A percentile compares a stretch with the other conserved stretches of the same genome.
These are phyloP conservation scores for Solanum microdontum DNA, from an alignment of 257 asterid genomes.

Conservation along the genomic window DNA sequence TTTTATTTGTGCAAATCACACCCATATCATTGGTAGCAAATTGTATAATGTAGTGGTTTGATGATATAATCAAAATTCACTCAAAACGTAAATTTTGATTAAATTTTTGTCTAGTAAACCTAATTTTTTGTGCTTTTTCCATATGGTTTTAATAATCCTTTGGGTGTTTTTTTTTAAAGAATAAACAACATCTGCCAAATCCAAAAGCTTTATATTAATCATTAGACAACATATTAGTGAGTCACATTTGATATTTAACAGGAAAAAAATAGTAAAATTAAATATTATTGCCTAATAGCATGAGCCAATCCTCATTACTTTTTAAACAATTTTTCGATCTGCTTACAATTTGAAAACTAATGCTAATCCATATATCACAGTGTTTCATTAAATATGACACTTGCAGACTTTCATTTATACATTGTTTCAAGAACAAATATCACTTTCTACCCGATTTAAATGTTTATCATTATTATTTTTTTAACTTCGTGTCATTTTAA, in stretches of 20 bases:
- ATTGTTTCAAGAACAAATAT: neutral
- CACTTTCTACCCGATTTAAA: neutral
- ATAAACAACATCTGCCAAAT: neutral
- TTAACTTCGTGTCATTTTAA: too few species aligned
- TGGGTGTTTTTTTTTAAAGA: neutral
- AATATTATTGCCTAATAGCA: too few species aligned
- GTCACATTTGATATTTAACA: too few species aligned
- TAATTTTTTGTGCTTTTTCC: neutral
- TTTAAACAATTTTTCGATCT: neutral
- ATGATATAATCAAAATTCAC: neutral
- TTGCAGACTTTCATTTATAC: neutral
- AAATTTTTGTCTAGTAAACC: neutral
- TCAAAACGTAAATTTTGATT: neutral
- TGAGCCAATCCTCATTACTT: conserved; percentile 25
- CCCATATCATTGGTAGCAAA: neutral
- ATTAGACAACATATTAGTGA: neutral
- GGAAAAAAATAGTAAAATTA: too few species aligned
- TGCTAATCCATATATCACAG: neutral
- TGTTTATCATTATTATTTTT: too few species aligned
- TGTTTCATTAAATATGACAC: neutral
- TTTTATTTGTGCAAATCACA: neutral
- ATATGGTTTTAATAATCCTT: neutral
- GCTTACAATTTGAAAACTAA: neutral
- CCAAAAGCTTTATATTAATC: neutral
- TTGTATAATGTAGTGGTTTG: neutral